phyloP scores from a whole-genome alignment of 768 basidiomycete genomes.

The Xerocomellus intermedius region DNA sequence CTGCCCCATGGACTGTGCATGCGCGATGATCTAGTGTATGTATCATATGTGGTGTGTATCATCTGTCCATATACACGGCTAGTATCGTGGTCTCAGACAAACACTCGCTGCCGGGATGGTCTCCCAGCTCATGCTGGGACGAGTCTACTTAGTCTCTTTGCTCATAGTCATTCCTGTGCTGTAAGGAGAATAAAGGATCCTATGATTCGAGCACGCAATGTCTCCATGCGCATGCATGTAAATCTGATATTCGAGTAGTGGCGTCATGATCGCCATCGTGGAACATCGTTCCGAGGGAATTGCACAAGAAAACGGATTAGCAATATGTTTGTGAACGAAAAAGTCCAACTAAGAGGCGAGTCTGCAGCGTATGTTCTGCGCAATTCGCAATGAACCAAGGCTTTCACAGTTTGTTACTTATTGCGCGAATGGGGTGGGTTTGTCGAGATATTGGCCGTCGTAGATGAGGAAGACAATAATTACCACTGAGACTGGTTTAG shows the following conservation, averaged over 20 bases:
- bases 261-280: neutral
- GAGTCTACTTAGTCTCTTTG: neutral
- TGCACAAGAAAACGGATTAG: neutral
- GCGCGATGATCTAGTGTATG: no score
- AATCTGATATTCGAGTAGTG: neutral
- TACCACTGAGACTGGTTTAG: constrained; percentile 31
- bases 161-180: neutral
- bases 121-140: neutral
- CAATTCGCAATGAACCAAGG: neutral
- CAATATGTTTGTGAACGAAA: neutral
- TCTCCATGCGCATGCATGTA: no score
- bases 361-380: neutral
- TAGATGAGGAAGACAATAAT: neutral
- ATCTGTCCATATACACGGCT: no score
- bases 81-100: no score
- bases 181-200: no score
- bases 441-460: neutral
- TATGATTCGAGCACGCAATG: no score
- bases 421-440: neutral
- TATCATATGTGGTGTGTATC: no score
- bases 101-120: no score
- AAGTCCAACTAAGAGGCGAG: neutral
- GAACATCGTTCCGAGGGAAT: neutral
- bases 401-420: neutral
- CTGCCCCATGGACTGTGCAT: no score